Evolutionary conservation across 306 rosid species (phyloP).

Genomic region (Vigna mungo): DNA sequence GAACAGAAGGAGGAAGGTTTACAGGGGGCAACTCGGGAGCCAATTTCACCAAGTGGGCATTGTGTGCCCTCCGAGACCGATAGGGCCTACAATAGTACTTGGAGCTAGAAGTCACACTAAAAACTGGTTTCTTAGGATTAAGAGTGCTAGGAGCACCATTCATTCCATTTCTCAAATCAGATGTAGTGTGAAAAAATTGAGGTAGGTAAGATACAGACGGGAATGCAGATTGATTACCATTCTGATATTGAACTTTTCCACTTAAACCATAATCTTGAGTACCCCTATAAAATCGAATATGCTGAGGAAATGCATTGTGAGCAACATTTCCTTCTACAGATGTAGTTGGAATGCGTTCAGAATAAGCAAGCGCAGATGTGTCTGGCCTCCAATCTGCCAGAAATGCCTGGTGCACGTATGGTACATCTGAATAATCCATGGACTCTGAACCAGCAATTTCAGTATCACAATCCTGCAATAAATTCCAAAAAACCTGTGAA

Average conservation of each 20-base stretch:
- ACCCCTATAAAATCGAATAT: slow-evolving; percentile 45
- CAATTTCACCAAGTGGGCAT: slow-evolving; percentile 70
- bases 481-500: slow-evolving; percentile 44
- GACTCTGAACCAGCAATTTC: slow-evolving; percentile 61
- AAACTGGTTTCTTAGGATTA: slow-evolving; percentile 53
- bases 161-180: slow-evolving; percentile 50
- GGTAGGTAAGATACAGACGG: slow-evolving; percentile 51
- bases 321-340: slow-evolving; percentile 57
- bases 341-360: slow-evolving; percentile 50
- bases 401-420: slow-evolving; percentile 81
- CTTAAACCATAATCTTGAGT: slow-evolving; percentile 42
- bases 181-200: slow-evolving; percentile 53
- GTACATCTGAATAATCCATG: slow-evolving; percentile 62
- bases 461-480: slow-evolving; percentile 65
- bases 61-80: slow-evolving; percentile 61
- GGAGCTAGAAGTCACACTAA: slow-evolving; percentile 48
- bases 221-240: slow-evolving; percentile 48
- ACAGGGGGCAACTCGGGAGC: slow-evolving; percentile 94
- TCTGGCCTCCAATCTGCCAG: slow-evolving; percentile 90
- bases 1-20: slow-evolving; percentile 93
- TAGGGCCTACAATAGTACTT: slow-evolving; percentile 60
- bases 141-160: slow-evolving; percentile 50
- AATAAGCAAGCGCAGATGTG: slow-evolving; percentile 46
- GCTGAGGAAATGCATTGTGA: slow-evolving; percentile 46
- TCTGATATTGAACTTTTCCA: slow-evolving; percentile 58